Evolutionary conservation across 2,329 filamentous ascomycete genomes (phyloP).

Genomic region (Penicillium rolfsii): DNA sequence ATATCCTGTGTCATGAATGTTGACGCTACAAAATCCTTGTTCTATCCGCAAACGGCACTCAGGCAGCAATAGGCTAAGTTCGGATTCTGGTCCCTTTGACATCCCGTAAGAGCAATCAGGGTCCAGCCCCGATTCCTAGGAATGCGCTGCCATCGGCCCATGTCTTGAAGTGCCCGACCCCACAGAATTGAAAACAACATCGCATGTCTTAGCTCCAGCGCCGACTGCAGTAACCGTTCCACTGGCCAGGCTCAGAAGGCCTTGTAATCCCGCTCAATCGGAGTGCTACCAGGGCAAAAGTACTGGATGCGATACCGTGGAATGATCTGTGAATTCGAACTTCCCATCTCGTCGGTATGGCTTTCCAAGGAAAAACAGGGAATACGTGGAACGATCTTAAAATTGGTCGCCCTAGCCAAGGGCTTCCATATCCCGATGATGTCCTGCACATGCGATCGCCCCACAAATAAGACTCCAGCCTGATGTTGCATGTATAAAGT

Average conservation of each 20-base stretch:
- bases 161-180: background rate
- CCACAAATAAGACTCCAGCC: conserved; percentile 14
- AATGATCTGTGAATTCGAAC: background rate
- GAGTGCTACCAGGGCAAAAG: conserved; percentile 15
- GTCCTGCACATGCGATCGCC: conserved; percentile 1
- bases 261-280: conserved; percentile 4
- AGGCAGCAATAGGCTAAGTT: conserved; percentile 6
- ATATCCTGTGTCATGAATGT: background rate
- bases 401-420: conserved; percentile 11
- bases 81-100: conserved; percentile 9
- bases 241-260: conserved; percentile 14
- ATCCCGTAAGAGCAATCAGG: background rate
- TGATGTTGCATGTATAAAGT: conserved; percentile 26
- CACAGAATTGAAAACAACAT: background rate
- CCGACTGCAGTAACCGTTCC: conserved; percentile 25
- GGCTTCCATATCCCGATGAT: conserved; percentile 12
- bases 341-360: background rate
- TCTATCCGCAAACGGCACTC: conserved; percentile 25
- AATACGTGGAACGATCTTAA: conserved; percentile 3
- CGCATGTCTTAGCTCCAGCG: conserved; percentile 1
- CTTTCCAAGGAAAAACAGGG: conserved; percentile 16
- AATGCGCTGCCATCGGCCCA: background rate
- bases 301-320: conserved; percentile 3
- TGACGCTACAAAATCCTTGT: background rate
- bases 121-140: conserved; percentile 4